A percentile compares a stretch with the other conserved stretches of the same genome.
Evolutionary conservation across 106 monocot genomes (phyloP).

Genomic region (Dioscorea alata): DNA sequence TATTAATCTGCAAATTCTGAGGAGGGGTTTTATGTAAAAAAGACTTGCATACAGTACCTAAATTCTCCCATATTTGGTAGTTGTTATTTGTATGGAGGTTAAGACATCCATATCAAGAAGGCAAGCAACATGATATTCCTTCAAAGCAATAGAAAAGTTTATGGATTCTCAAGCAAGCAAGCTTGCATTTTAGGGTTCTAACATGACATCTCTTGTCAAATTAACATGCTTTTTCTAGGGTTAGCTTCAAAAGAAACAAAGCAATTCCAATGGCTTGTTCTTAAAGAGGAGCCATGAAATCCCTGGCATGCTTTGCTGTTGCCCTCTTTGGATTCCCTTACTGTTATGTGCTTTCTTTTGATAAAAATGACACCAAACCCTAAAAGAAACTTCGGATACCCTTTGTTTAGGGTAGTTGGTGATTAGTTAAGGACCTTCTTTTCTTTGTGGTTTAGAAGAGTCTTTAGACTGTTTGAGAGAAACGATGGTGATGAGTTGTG

Average conservation of each 20-base stretch:
- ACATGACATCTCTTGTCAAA: not conserved
- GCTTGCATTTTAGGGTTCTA: not conserved
- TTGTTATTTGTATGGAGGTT: not conserved
- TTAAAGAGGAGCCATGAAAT: not conserved
- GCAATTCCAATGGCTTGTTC: not conserved
- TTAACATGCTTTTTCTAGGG: not conserved
- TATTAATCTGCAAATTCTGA: no score
- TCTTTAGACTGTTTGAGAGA: no score
- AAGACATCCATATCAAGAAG: slow-evolving; percentile 2
- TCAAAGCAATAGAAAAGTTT: not conserved
- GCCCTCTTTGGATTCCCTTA: not conserved
- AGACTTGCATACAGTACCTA: no score
- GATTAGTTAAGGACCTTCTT: no score
- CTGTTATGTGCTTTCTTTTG: no score
- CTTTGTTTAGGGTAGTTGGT: no score
- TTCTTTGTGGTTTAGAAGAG: no score
- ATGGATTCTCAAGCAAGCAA: not conserved
- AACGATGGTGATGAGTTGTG: no score
- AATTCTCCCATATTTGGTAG: no score
- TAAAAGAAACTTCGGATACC: no score
- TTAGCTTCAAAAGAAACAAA: not conserved
- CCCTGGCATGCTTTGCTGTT: not conserved
- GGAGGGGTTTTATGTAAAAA: no score
- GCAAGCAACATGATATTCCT: not conserved
- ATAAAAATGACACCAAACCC: no score